phyloP scores from a whole-genome alignment of 257 asterid species.

The Solanum rostratum region DNA sequence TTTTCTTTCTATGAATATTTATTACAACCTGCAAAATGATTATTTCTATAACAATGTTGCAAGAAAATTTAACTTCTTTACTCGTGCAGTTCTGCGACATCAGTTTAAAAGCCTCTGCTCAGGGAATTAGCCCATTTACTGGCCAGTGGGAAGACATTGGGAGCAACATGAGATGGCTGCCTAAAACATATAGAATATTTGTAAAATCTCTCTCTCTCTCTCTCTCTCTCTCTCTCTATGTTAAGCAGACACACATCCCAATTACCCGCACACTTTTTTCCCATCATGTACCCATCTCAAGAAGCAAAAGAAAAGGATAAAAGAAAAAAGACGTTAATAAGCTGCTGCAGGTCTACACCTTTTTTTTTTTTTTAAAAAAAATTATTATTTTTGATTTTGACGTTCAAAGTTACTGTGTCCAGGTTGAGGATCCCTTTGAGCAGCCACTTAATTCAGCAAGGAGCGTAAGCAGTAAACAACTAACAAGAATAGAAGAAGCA shows the following conservation, averaged over 20 bases:
- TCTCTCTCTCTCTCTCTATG: conserved; percentile 16
- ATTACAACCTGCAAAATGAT: background rate
- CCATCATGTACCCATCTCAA: background rate
- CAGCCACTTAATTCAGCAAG: conserved; percentile 82
- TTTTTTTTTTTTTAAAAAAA: background rate
- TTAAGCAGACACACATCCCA: background rate
- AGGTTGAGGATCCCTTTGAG: conserved; percentile 99
- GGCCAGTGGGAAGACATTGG: conserved; percentile 76
- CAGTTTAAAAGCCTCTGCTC: conserved; percentile 52
- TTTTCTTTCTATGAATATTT: background rate
- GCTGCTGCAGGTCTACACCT: background rate
- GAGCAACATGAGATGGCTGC: conserved; percentile 91
- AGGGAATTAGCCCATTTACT: conserved; percentile 47
- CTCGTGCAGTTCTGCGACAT: conserved; percentile 58
- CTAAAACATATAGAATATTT: conserved; percentile 66
- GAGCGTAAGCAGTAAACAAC: conserved; percentile 40
- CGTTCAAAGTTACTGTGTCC: background rate
- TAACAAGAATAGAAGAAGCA: conserved; percentile 42
- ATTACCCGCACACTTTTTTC: background rate
- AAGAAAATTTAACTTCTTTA: conserved; percentile 1
- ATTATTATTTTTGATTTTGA: background rate
- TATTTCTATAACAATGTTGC: conserved; percentile 12
- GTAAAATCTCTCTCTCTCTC: conserved; percentile 42
- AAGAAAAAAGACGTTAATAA: background rate
- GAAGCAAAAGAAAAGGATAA: background rate